Evolutionary conservation across 495 filamentous ascomycete species (phyloP).

Genomic region (Xylaria venustula): DNA sequence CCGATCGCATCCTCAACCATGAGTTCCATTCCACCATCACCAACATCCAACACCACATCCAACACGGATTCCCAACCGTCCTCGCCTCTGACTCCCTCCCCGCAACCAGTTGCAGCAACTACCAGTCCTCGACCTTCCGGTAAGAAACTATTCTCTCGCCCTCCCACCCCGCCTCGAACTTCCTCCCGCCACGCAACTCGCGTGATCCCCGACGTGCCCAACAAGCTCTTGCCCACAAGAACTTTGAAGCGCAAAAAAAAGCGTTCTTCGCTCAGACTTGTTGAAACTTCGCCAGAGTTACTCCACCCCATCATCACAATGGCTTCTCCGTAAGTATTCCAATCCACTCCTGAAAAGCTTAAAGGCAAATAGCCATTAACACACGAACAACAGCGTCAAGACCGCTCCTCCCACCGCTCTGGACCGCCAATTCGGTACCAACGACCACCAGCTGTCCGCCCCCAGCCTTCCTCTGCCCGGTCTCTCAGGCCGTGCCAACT

Average conservation of each 20-base stretch:
- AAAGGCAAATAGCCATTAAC: not conserved
- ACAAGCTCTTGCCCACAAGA: not conserved
- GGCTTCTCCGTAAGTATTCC: constrained; percentile 30
- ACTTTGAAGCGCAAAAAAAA: constrained; percentile 20
- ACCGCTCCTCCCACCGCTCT: constrained; percentile 14
- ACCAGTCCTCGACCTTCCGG: constrained; percentile 12
- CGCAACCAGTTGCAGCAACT: not conserved
- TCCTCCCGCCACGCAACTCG: constrained; percentile 10
- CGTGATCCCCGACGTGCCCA: constrained; percentile 1
- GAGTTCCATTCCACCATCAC: constrained; percentile 12
- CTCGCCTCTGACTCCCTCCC: not conserved
- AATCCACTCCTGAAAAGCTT: not conserved
- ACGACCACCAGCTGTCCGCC: not conserved
- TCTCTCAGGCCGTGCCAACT: constrained; percentile 34
- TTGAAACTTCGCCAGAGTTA: not conserved
- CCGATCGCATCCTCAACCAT: constrained; percentile 4
- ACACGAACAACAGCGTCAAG: constrained; percentile 9
- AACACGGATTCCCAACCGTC: constrained; percentile 8
- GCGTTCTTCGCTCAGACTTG: constrained; percentile 20
- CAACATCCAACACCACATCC: not conserved
- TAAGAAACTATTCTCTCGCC: constrained; percentile 16
- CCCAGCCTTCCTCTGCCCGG: constrained; percentile 33
- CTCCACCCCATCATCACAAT: constrained; percentile 16
- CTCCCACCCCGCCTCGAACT: constrained; percentile 19
- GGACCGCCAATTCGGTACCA: constrained; percentile 16